A percentile compares a stretch with the other conserved stretches of the same genome.
These are phyloP conservation scores for Melanogaster broomeanus DNA, from an alignment of 768 basidiomycete species.

Conservation along the genomic window DNA sequence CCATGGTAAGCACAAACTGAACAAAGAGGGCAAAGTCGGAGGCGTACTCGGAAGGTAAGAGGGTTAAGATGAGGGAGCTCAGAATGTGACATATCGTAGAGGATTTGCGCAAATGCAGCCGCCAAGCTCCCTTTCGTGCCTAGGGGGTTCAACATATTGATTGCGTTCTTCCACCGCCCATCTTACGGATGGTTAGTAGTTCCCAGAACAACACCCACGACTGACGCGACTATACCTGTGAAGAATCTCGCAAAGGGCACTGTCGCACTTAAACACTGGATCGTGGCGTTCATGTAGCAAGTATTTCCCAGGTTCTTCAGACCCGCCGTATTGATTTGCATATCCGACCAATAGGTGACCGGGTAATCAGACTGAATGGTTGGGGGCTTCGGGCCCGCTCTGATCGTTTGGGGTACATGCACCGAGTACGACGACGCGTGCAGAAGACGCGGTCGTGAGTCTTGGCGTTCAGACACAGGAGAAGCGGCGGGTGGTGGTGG, in stretches of 20 bases:
- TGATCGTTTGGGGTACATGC: constrained; percentile 18
- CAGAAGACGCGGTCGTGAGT: constrained; percentile 60
- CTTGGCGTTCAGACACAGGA: constrained; percentile 71
- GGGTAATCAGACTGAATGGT: constrained; percentile 77
- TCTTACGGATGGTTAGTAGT: constrained; percentile 42
- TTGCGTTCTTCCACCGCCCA: constrained; percentile 75
- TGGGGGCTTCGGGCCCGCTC: constrained; percentile 55
- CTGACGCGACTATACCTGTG: constrained; percentile 55
- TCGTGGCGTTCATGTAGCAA: constrained; percentile 98
- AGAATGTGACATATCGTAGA: constrained; percentile 87
- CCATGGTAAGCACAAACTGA: constrained; percentile 22
- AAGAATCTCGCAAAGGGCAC: constrained; percentile 94
- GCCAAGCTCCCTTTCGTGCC: constrained; percentile 87
- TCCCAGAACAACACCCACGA: background rate
- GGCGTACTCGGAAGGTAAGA: constrained; percentile 78
- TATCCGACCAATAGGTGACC: constrained; percentile 81
- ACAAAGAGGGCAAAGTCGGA: constrained; percentile 18
- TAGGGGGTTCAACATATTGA: constrained; percentile 84
- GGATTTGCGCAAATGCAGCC: constrained; percentile 76
- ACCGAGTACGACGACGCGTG: constrained; percentile 38
- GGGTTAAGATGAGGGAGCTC: constrained; percentile 84
- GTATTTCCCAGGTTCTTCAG: constrained; percentile 96
- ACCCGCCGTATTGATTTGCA: constrained; percentile 77
- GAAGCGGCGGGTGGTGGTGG: constrained; percentile 81
- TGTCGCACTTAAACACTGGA: constrained; percentile 95